Percentiles rank a stretch among this genome's conserved stretches.
phyloP scores from a whole-genome alignment of 2,329 filamentous ascomycete genomes.

The Sordariomycetes sp. region DNA sequence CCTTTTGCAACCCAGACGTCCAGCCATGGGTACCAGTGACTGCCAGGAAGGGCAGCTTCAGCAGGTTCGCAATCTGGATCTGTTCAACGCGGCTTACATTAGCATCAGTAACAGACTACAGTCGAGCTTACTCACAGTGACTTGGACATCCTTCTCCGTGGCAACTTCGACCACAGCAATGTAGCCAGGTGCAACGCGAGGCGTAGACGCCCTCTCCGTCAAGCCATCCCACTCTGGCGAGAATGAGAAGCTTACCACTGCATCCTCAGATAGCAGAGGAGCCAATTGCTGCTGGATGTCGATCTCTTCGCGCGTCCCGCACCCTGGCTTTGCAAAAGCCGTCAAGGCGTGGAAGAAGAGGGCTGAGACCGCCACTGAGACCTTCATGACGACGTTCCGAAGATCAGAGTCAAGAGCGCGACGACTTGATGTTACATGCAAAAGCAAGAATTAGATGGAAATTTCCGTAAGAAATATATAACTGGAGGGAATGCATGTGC shows the following conservation, averaged over 20 bases:
- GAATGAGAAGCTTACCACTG: not conserved
- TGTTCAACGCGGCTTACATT: no score
- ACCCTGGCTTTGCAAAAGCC: not conserved
- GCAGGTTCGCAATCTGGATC: constrained; percentile 10
- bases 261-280: not conserved
- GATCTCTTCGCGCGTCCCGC: not conserved
- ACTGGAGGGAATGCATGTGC: no score
- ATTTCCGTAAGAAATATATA: no score
- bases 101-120: no score
- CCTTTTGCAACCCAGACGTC: constrained; percentile 2
- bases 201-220: not conserved
- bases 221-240: not conserved
- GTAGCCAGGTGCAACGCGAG: constrained; percentile 1
- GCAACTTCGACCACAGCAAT: constrained; percentile 3
- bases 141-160: constrained; percentile 3
- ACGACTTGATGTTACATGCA: no score
- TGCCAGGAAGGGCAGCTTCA: constrained; percentile 6
- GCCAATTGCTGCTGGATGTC: not conserved
- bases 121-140: constrained; percentile 14
- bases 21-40: constrained; percentile 8
- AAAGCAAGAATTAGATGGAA: no score
- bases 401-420: no score
- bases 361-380: not conserved
- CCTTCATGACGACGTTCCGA: no score
- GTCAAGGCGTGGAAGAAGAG: not conserved